These are phyloP conservation scores for Danielia reshetovae DNA, from an alignment of 805 yeast genomes.

Conservation along the genomic window DNA sequence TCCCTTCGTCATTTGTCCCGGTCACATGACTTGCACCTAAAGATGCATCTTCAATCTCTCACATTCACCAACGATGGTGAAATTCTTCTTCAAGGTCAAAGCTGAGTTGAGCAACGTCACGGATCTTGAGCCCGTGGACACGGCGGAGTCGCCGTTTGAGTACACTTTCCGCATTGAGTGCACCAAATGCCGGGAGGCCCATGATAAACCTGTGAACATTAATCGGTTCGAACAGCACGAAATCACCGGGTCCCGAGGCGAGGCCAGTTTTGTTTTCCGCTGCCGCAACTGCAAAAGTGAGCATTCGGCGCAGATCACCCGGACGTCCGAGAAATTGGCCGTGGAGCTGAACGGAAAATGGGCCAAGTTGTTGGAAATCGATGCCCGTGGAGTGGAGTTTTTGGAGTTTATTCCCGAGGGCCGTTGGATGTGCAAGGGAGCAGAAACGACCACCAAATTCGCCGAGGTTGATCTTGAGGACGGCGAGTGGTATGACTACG, in stretches of 20 bases:
- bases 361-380: slow-evolving; percentile 59
- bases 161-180: slow-evolving; percentile 75
- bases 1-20: too few relatives aligned
- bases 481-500: slow-evolving; percentile 93
- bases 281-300: slow-evolving; percentile 61
- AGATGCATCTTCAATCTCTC: too few relatives aligned
- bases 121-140: slow-evolving; percentile 57
- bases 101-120: slow-evolving; percentile 56
- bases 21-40: too few relatives aligned
- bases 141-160: slow-evolving; percentile 59
- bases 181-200: slow-evolving; percentile 72
- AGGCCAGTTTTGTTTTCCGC: slow-evolving; percentile 75
- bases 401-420: slow-evolving; percentile 67
- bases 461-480: slow-evolving; percentile 68
- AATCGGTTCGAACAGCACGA: slow-evolving; percentile 65
- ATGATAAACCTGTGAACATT: slow-evolving; percentile 65
- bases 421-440: slow-evolving; percentile 51
- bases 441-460: slow-evolving; percentile 49
- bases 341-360: slow-evolving; percentile 41
- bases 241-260: slow-evolving; percentile 70
- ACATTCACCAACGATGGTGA: slow-evolving; percentile 38
- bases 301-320: slow-evolving; percentile 32
- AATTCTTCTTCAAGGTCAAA: slow-evolving; percentile 31
- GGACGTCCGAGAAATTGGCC: slow-evolving; percentile 29
- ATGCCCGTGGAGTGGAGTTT: slow-evolving; percentile 81